These are phyloP conservation scores for Penicillium ochrochloron DNA, from an alignment of 495 filamentous ascomycete species.

Conservation along the genomic window DNA sequence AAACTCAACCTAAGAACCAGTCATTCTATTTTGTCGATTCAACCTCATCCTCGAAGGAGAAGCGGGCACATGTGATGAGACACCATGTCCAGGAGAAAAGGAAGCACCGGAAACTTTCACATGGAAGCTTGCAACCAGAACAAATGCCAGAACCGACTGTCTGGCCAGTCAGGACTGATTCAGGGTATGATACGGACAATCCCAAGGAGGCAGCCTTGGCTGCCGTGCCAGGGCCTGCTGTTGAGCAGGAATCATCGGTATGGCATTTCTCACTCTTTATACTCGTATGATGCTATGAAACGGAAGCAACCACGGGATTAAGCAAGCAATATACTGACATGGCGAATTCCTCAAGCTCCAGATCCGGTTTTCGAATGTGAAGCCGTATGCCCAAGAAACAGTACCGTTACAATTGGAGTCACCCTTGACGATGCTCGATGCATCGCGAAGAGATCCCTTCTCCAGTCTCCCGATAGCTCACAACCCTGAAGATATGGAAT, in stretches of 20 bases:
- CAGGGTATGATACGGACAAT: slow-evolving; percentile 17
- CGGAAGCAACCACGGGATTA: background rate
- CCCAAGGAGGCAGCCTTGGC: slow-evolving; percentile 7
- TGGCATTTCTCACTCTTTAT: slow-evolving; percentile 7
- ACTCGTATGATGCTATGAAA: background rate
- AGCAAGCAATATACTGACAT: slow-evolving; percentile 11
- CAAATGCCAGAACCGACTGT: slow-evolving; percentile 29
- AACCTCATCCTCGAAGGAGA: slow-evolving; percentile 50
- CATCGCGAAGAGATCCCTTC: slow-evolving; percentile 44
- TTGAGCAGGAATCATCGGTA: slow-evolving; percentile 28
- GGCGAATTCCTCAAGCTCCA: slow-evolving; percentile 24
- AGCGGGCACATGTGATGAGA: slow-evolving; percentile 55
- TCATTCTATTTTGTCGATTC: slow-evolving; percentile 53
- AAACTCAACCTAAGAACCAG: slow-evolving; percentile 37
- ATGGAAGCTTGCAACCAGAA: slow-evolving; percentile 24
- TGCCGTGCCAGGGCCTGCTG: slow-evolving; percentile 8
- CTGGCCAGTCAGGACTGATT: slow-evolving; percentile 29
- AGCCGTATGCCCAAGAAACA: slow-evolving; percentile 17
- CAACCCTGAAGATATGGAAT: slow-evolving; percentile 33
- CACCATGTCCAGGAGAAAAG: slow-evolving; percentile 53
- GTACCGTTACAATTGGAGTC: slow-evolving; percentile 23
- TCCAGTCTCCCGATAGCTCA: slow-evolving; percentile 33
- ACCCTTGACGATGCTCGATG: slow-evolving; percentile 37
- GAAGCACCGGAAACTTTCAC: slow-evolving; percentile 40
- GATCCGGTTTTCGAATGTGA: slow-evolving; percentile 24